Evolutionary conservation across 345 rosid species (phyloP).

Genomic region (Melaleuca alternifolia): DNA sequence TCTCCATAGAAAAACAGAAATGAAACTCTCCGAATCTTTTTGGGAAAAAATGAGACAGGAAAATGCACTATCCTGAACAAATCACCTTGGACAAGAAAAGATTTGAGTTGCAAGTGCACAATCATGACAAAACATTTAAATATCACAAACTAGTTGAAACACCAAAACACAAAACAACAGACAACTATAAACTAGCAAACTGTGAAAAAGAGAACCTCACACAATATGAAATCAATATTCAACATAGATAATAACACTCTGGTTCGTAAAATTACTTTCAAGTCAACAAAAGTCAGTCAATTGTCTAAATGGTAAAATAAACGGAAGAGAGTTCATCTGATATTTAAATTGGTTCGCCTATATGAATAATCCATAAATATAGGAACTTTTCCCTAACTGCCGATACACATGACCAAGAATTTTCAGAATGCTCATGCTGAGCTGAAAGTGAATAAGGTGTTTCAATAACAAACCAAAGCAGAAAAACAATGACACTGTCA

Average conservation of each 20-base stretch:
- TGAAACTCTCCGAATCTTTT: background rate
- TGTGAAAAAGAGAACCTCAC: background rate
- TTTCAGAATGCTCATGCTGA: background rate
- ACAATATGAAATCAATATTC: background rate
- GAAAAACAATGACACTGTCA: background rate
- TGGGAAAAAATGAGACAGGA: background rate
- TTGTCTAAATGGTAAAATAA: background rate
- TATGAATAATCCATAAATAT: background rate
- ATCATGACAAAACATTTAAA: background rate
- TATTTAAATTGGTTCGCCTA: background rate
- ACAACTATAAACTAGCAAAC: background rate
- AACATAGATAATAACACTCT: background rate
- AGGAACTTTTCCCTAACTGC: background rate
- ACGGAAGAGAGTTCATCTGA: background rate
- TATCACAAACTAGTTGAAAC: background rate
- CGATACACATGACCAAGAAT: background rate
- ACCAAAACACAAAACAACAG: background rate
- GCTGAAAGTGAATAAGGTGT: background rate
- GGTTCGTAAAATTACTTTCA: background rate
- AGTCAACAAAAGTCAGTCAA: background rate
- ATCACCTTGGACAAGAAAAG: background rate
- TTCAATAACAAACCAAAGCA: background rate
- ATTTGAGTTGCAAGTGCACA: background rate
- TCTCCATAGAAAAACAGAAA: background rate
- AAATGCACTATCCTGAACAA: background rate